Conservation (phyloP, 208 protist genomes). For the Acanthamoeba lenticulata region DNA sequence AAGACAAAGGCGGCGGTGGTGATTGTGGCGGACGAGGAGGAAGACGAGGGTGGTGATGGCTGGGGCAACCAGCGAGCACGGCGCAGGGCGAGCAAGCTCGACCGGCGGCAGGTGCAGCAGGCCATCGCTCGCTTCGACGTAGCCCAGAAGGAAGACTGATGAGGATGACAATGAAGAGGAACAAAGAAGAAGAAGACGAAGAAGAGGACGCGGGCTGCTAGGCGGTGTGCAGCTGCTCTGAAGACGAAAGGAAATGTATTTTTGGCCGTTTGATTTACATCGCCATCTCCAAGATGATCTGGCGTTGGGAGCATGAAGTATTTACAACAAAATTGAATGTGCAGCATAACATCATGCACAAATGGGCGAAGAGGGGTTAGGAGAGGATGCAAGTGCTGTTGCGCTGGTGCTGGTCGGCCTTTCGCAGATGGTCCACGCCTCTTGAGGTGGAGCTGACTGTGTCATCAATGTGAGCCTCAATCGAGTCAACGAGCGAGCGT, state of each 20-base stretch:
- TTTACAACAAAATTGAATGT: too few relatives aligned
- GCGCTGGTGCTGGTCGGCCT: not conserved
- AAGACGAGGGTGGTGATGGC: not conserved
- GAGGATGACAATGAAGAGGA: not conserved
- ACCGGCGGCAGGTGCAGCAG: not conserved
- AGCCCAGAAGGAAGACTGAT: not conserved
- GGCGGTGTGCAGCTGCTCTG: too few relatives aligned
- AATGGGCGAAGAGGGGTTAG: not conserved
- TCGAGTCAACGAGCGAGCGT: not conserved
- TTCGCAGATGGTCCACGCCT: not conserved
- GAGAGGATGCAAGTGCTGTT: slow-evolving; percentile 47
- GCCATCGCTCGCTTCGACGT: not conserved
- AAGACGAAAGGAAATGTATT: too few relatives aligned
- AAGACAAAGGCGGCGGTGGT: not conserved
- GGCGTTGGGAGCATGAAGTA: too few relatives aligned
- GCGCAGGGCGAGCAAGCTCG: not conserved
- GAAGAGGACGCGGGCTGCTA: too few relatives aligned
- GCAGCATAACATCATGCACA: too few relatives aligned
- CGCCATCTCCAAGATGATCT: too few relatives aligned
- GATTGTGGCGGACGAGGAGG: not conserved
- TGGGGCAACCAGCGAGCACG: not conserved
- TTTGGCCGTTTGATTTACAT: too few relatives aligned
- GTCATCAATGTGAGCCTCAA: not conserved
- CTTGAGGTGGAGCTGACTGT: not conserved
- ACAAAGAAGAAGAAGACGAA: not conserved